Evolutionary conservation across 352 stramenopile species (phyloP).

Genomic region (Phytophthora ramorum): DNA sequence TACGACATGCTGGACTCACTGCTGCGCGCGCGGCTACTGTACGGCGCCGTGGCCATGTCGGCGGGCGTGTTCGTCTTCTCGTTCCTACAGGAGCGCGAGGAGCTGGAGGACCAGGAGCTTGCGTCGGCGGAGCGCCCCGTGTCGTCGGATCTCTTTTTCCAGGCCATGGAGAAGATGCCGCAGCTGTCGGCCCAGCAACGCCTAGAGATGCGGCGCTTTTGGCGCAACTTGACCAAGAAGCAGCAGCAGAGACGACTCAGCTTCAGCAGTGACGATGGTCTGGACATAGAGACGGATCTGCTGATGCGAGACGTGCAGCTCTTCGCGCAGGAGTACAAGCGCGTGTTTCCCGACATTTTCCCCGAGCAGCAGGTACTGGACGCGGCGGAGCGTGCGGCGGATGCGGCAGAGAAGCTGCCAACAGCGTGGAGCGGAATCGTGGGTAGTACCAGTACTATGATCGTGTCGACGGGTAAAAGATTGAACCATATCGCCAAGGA

Average conservation of each 20-base stretch:
- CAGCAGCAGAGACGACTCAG: constrained; percentile 31
- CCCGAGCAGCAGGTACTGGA: constrained; percentile 71
- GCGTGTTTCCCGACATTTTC: constrained; percentile 84
- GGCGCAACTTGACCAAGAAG: constrained; percentile 74
- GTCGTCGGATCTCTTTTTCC: constrained; percentile 65
- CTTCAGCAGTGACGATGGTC: neutral
- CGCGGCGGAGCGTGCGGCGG: constrained; percentile 53
- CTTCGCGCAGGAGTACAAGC: constrained; percentile 84
- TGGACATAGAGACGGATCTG: constrained; percentile 28
- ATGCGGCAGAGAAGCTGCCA: constrained; percentile 34
- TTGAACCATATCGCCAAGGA: constrained; percentile 87
- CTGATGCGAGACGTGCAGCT: constrained; percentile 72
- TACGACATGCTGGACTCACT: constrained; percentile 40
- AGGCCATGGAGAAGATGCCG: constrained; percentile 64
- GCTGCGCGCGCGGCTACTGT: constrained; percentile 64
- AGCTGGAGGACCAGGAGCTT: constrained; percentile 68
- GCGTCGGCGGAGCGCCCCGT: constrained; percentile 61
- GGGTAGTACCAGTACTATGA: constrained; percentile 79
- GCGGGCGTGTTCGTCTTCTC: constrained; percentile 80
- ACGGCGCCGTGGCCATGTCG: constrained; percentile 83
- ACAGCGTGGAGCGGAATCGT: constrained; percentile 74
- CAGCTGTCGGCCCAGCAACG: constrained; percentile 62
- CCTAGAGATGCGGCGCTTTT: constrained; percentile 81
- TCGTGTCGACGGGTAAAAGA: constrained; percentile 79
- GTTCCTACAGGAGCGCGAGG: constrained; percentile 81